Base-by-base conservation (phyloP, 1,139 yeast genomes). In the Yamadazyma friedrichii region DNA sequence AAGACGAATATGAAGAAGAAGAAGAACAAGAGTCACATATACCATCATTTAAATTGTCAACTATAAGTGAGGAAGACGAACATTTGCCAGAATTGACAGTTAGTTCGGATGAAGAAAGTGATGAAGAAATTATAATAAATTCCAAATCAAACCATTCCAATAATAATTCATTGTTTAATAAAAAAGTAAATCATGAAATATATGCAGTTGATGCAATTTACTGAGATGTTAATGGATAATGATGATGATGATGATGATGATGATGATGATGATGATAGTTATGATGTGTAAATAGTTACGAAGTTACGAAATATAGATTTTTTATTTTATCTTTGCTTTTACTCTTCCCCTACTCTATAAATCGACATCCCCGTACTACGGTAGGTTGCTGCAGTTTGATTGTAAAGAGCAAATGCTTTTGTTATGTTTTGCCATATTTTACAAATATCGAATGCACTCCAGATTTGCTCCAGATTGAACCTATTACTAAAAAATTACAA, bases 91-190 rank as follows among this genome's bases (percentile, higher is more conserved):
- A 55, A 31, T 54, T 64, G 27, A 51, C 59, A 30, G 39, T 48
- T 33, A 52, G 62, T 15, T 52, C 61, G 25, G 65, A 61, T 38
- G 67, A 59, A 24, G 67, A 61, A 31, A 58, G 57, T 32, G 61
- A 54, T 25, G 51, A 50, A 33, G 52, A 49, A 32, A 33, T 39
- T 9, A 32, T 41, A 26, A 34, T 35, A 32, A 32, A 35, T 30
- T 11, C 12, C 31, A 36, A 13, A 36, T 15, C 33, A 17, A 11
- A 27, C 16, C 11, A 25, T 28, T 9, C 15, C 8, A 26, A 33
- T 8, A 15, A 38, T 33, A 27, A 35, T 39, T 29, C 42, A 17
- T 38, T 38, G 15, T 38, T 41, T 16, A 38, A 38, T 32, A 34
- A 28, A 9, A 41, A 35, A 38, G 15, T 24, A 30, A 24, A 32